Evolutionary conservation across 2,329 filamentous ascomycete genomes (phyloP).

Genomic region (Verticillium zaregamsianum): DNA sequence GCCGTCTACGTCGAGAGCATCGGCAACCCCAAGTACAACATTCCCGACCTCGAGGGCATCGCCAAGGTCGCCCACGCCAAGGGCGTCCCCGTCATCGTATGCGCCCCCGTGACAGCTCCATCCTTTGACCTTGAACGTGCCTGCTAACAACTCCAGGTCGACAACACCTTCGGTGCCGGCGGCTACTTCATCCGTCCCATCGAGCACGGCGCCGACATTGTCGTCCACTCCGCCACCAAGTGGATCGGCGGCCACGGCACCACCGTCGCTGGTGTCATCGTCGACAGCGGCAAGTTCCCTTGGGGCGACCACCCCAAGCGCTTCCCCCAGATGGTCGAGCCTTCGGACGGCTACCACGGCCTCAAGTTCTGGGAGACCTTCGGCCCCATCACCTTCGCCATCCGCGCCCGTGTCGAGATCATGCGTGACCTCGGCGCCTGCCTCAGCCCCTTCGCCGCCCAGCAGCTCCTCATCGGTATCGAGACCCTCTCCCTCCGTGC

Average conservation of each 20-base stretch:
- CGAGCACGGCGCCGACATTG: slow-evolving; percentile 86
- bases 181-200: slow-evolving; percentile 86
- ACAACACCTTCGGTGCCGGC: slow-evolving; percentile 94
- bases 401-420: slow-evolving; percentile 84
- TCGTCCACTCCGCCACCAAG: slow-evolving; percentile 92
- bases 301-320: slow-evolving; percentile 81
- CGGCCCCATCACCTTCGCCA: slow-evolving; percentile 74
- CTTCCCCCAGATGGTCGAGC: slow-evolving; percentile 92
- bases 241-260: slow-evolving; percentile 97
- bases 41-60: slow-evolving; percentile 87
- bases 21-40: slow-evolving; percentile 89
- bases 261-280: slow-evolving; percentile 79
- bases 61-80: slow-evolving; percentile 69
- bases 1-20: slow-evolving; percentile 89
- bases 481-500: slow-evolving; percentile 86
- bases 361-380: slow-evolving; percentile 95
- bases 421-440: slow-evolving; percentile 79
- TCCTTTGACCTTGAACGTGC: neutral
- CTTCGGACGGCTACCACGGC: slow-evolving; percentile 84
- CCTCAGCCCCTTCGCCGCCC: slow-evolving; percentile 86
- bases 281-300: slow-evolving; percentile 90
- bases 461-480: slow-evolving; percentile 83
- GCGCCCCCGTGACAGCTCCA: slow-evolving; percentile 16
- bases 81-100: slow-evolving; percentile 61
- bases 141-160: slow-evolving; percentile 49